Evolutionary conservation across 352 stramenopile species (phyloP).

Genomic region (Thraustochytrium striatum): DNA sequence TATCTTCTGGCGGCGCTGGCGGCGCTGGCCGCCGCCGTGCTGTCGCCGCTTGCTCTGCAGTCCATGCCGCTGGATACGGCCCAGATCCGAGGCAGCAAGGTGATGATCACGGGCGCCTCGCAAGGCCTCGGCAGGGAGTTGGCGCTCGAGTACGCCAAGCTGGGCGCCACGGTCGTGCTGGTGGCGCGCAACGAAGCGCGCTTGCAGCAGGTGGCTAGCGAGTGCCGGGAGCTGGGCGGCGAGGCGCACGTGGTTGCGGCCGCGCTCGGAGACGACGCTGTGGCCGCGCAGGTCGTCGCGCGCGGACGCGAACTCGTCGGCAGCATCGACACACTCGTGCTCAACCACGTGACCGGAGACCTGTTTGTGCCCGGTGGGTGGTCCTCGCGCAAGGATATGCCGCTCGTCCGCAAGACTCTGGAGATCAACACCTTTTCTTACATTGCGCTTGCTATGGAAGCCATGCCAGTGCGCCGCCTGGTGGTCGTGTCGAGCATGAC

Average conservation of each 20-base stretch:
- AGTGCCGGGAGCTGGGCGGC: not conserved
- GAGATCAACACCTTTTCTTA: not conserved
- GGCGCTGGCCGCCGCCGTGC: not conserved
- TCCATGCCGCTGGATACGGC: not conserved
- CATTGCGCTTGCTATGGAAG: not conserved
- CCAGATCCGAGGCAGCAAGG: not conserved
- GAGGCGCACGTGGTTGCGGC: not conserved
- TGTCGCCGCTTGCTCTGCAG: not conserved
- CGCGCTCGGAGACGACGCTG: not conserved
- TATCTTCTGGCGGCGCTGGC: too few relatives aligned
- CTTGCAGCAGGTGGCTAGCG: not conserved
- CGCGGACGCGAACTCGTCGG: too few relatives aligned
- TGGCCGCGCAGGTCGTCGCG: too few relatives aligned
- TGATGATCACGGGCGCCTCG: not conserved
- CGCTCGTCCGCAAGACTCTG: not conserved
- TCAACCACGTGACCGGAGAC: not conserved
- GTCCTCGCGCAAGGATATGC: not conserved
- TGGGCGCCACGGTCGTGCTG: not conserved
- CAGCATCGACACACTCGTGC: not conserved
- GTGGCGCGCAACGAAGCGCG: not conserved
- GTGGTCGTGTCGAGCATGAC: not conserved
- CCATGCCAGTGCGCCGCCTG: not conserved
- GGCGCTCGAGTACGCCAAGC: not conserved
- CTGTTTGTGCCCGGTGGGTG: not conserved
- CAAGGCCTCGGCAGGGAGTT: not conserved